Conservation (phyloP, 2,329 filamentous ascomycete genomes). For the Colletotrichum tofieldiae region DNA sequence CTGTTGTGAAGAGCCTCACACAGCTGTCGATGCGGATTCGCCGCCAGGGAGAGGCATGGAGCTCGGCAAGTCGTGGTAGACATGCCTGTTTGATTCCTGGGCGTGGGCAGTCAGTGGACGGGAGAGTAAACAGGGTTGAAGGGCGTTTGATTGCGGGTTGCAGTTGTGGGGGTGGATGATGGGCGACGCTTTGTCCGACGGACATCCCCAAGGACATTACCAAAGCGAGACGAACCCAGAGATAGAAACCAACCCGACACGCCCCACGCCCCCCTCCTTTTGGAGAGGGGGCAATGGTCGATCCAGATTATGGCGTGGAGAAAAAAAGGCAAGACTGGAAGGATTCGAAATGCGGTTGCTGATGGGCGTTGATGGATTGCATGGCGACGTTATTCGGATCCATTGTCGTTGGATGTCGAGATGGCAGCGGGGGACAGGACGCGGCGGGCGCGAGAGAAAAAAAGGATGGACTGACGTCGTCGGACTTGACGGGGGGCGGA, state of each 20-base stretch:
- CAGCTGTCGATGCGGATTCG: conserved; percentile 27
- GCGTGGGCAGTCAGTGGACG: background rate
- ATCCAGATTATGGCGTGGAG: conserved; percentile 21
- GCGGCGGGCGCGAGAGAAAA: conserved; percentile 9
- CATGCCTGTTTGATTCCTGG: conserved; percentile 30
- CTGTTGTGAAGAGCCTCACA: conserved; percentile 15
- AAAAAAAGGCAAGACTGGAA: background rate
- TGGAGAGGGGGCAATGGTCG: background rate
- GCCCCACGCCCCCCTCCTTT: conserved; percentile 35
- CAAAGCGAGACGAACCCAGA: conserved; percentile 41
- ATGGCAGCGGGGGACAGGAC: conserved; percentile 16
- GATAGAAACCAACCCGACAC: conserved; percentile 37
- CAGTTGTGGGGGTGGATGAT: conserved; percentile 33
- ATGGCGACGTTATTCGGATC: conserved; percentile 2
- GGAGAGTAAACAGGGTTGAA: conserved; percentile 25
- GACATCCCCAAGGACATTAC: conserved; percentile 45
- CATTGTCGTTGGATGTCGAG: conserved; percentile 11
- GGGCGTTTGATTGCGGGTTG: conserved; percentile 3
- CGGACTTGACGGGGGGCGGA: conserved; percentile 10
- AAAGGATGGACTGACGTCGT: conserved; percentile 7
- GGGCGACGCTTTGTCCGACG: conserved; percentile 44
- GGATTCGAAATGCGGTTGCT: conserved; percentile 11
- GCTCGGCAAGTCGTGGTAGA: background rate
- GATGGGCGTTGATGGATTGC: background rate
- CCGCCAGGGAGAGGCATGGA: conserved; percentile 4